Evolutionary conservation across 768 basidiomycete genomes (phyloP).

Genomic region (Lentinula sp.): DNA sequence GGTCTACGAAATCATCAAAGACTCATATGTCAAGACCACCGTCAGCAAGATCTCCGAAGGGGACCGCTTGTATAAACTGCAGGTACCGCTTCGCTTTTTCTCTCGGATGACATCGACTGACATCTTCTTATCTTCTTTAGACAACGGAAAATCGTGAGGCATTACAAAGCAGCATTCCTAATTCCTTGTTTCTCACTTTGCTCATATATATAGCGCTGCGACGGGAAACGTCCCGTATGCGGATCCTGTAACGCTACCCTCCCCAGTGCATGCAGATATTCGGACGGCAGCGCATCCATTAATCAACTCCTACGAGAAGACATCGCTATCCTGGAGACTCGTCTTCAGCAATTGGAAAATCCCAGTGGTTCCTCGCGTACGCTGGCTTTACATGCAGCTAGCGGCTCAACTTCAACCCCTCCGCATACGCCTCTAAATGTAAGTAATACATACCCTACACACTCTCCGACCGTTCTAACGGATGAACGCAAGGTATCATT

Average conservation of each 20-base stretch:
- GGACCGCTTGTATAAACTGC: conserved; percentile 14
- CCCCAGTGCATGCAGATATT: conserved; percentile 14
- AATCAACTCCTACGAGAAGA: conserved; percentile 18
- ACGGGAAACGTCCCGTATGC: conserved; percentile 13
- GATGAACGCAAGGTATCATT: background rate
- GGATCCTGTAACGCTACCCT: conserved; percentile 11
- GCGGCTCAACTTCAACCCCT: conserved; percentile 8
- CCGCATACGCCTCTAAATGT: conserved; percentile 7
- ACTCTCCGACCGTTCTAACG: background rate
- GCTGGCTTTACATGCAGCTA: conserved; percentile 19
- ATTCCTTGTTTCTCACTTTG: background rate
- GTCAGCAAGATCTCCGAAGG: conserved; percentile 5
- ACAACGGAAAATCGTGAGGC: conserved; percentile 4
- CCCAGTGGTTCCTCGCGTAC: conserved; percentile 13
- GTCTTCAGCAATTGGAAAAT: conserved; percentile 28
- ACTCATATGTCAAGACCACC: background rate
- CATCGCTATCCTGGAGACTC: conserved; percentile 28
- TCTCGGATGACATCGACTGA: background rate
- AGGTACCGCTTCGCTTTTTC: conserved; percentile 3
- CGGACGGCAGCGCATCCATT: conserved; percentile 11
- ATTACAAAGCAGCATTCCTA: background rate
- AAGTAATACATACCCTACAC: background rate
- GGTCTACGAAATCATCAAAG: background rate
- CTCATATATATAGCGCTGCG: conserved; percentile 12
- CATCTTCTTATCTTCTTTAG: background rate